These are phyloP conservation scores for Skeletonema costatum DNA, from an alignment of 108 stramenopile genomes.

Conservation along the genomic window DNA sequence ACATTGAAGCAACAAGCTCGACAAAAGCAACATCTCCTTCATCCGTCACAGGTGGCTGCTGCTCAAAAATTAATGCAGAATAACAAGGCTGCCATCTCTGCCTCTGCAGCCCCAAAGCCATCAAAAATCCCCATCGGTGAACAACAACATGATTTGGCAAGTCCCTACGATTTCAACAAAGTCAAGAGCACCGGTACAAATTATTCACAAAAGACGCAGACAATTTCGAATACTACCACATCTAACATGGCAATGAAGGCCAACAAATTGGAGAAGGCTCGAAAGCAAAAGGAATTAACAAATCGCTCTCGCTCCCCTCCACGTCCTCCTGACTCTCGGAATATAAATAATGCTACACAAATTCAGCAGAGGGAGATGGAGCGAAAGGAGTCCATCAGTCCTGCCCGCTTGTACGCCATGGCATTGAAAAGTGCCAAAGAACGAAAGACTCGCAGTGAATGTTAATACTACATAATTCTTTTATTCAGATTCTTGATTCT, in stretches of 20 bases:
- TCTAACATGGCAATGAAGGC: background rate
- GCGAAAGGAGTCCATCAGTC: background rate
- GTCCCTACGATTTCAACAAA: constrained; percentile 31
- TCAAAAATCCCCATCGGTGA: background rate
- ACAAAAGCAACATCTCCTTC: background rate
- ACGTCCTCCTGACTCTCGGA: background rate
- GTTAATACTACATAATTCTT: background rate
- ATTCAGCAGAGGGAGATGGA: background rate
- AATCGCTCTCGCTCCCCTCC: background rate
- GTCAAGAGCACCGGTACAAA: constrained; percentile 27
- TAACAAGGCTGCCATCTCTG: background rate
- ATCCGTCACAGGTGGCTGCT: background rate
- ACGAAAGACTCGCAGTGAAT: background rate
- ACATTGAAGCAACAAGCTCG: background rate
- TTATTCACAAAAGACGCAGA: constrained; percentile 18
- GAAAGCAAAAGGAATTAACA: background rate
- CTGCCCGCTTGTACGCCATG: background rate
- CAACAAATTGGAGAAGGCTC: background rate
- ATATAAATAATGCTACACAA: background rate
- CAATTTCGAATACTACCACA: constrained; percentile 5
- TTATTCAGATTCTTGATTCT: background rate
- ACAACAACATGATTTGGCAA: constrained; percentile 1
- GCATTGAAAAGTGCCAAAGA: constrained; percentile 1
- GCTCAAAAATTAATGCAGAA: background rate
- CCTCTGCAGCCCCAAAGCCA: background rate